Base-by-base conservation (phyloP, 2,329 filamentous ascomycete species). In the Westerdykella aurantiaca region DNA sequence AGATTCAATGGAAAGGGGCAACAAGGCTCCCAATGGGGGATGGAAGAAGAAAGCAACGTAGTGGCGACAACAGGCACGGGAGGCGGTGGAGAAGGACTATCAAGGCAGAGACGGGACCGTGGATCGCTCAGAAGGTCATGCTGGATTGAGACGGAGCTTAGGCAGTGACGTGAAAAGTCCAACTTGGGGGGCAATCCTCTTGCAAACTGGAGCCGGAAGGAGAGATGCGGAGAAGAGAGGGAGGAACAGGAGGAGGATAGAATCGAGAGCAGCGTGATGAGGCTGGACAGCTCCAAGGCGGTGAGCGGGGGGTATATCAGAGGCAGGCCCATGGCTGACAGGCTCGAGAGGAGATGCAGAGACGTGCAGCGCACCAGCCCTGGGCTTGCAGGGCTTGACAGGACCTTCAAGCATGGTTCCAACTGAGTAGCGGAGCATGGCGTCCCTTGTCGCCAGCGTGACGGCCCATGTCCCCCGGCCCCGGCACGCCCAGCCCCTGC, bases 321-420 rank as follows among this genome's bases (percentile, higher is more conserved):
- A 53, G 43, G 50, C 50, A 53, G 58, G 53, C 43, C 54, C 50
- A 45, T 42, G 40, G 45, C 51, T 56, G 54, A 60, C 63, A 63
- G 60, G 60, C 55, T 52, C 57, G 42, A 53, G 51, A 42, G 60
- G 53, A 61, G 61, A 59, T 66, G 62, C 56, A 51, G 52, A 43
- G 51, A 50, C 47, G 45, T 49, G 31, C 37, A 51, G 50, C 51
- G 54, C 46, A 48, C 48, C 41, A 50, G 37, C 44, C 38, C 35
- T 60, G 53, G 51, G 42, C 38, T 38, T 42, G 45, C 31, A 42
- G 48, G 47, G 51, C 39, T 31, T 18, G 39, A 41, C 39, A 18
- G 16, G 34, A 38, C 22, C 17, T 35, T 29, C 25, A 29, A 12
- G 25, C 25, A 29, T 29, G 25, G 25, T 29, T 29, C 9, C 9